Evolutionary conservation across 306 rosid genomes (phyloP), one percentile per base, ranked within the genome.

Genomic region (Ormosia emarginata): DNA sequence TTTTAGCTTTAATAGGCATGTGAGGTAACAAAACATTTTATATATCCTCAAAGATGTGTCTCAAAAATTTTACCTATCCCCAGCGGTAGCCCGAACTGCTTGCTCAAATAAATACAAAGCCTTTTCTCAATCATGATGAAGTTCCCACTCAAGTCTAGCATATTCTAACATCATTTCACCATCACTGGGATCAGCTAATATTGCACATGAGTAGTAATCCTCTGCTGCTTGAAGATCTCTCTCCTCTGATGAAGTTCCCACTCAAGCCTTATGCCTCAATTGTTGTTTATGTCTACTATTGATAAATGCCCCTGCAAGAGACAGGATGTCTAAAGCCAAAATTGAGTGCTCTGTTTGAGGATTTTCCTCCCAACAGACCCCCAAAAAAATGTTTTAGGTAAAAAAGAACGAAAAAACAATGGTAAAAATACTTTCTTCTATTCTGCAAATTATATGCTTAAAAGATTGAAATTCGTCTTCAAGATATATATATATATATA

Each of bases 71-170:
- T 89, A 93, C 98, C 96, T 87, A 41, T 95, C 81, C 67, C 41
- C 74, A 40, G 93, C 92, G 67, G 88, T 15, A 59, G 92, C 87
- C 74, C 78, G 87, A 81, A 81, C 85, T 53, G 99, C 97, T 86
- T 80, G 87, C 82, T 90, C 94, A 77, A 90, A 92, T 83, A 86
- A 89, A 57, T 37, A 3, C 15, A 67, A 46, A 33, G 91, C 92
- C 84, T 87, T 85, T 50, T 83, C 74, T 67, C 30, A 57, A 80
- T 93, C 97, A 66, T 47, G 92, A 83, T 92, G 92, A 82, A 81
- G 90, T 67, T 96, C 94, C 98, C 98, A 96, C 67, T 79, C 90
- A 62, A 96, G 86, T 64, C 79, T 83, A 67, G 97, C 99, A 83
- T 88, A 92, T 70, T 90, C 87, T 2, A 91, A 85, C 13, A 90